Conservation (phyloP, 345 rosid genomes). For the Hibiscus mutabilis region DNA sequence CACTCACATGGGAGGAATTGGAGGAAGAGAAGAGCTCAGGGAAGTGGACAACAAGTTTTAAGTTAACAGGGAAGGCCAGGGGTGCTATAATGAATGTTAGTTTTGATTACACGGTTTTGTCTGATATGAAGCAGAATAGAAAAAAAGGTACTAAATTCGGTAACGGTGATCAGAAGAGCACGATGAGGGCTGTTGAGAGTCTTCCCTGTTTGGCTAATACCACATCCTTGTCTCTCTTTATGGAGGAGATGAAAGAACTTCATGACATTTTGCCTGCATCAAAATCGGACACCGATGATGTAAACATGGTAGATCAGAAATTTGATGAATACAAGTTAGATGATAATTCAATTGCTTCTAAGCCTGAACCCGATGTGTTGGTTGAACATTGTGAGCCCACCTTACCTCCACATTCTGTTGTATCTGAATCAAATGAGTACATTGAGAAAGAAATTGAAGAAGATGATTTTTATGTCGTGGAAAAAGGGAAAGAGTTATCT, state of each 20-base stretch:
- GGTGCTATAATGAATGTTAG: conserved; percentile 76
- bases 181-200: conserved; percentile 33
- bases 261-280: conserved; percentile 57
- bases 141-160: conserved; percentile 30
- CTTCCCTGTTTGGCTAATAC: conserved; percentile 33
- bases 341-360: conserved; percentile 27
- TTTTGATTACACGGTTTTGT: conserved; percentile 62
- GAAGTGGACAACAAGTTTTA: conserved; percentile 87
- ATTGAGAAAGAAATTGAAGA: conserved; percentile 34
- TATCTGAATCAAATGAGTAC: conserved; percentile 22
- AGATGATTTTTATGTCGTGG: conserved; percentile 32
- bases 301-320: conserved; percentile 35
- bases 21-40: conserved; percentile 88
- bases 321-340: conserved; percentile 47
- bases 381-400: conserved; percentile 28
- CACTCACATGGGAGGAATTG: conserved; percentile 83
- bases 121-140: conserved; percentile 34
- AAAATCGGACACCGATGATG: conserved; percentile 37
- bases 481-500: conserved; percentile 31
- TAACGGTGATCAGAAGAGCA: conserved; percentile 31
- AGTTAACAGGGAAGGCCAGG: conserved; percentile 67
- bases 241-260: conserved; percentile 66
- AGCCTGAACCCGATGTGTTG: conserved; percentile 29
- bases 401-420: conserved; percentile 16
- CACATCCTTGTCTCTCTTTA: conserved; percentile 25